Evolutionary conservation across 495 filamentous ascomycete genomes (phyloP), one percentile per base, ranked within the genome.

Genomic region (Annulohypoxylon moriforme): DNA sequence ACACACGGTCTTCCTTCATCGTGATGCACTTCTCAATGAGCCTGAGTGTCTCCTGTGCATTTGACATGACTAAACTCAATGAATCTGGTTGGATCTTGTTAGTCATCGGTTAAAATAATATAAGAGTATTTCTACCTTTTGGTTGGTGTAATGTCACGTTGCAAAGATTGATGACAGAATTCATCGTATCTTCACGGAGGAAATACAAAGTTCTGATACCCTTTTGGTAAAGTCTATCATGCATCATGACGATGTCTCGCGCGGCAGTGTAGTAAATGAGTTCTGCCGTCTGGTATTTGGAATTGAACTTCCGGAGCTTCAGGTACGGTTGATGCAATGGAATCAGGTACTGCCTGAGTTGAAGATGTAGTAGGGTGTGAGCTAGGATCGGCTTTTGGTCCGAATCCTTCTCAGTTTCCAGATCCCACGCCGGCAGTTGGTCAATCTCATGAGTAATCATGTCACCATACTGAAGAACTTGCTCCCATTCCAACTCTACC

Each of bases 121-220:
- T 47, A 18, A 29, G n/a, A 20, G 5, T 3, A 24, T 34, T 27
- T 50, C 2, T 74, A 80, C 78, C 79, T 72, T 78, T 76, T n/a
- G 83, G 83, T 64, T 86, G 84, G 20, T 84, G 81, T 70, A 86
- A 78, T 13, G 83, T 81, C 52, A 86, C 79, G 60, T 80, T 81
- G 76, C 79, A 81, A 33, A 80, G 72, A 49, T 78, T 76, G 42
- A 80, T 73, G 20, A 78, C 73, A 0, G 75, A 71, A 38, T 74
- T 71, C 57, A 78, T 68, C 3, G 77, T 71, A 31, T 80, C 78
- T 57, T 79, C 78, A 4, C 78, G 76, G 13, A 80, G 71, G 44
- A 77, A 76, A 50, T 73, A 72, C 24, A 78, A 46, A 1, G 75
- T 75, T 38, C 77, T 69, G 46, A 79, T 77, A 20, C 75, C 78